A percentile compares a stretch with the other conserved stretches of the same genome.
Evolutionary conservation across 2,329 filamentous ascomycete species (phyloP).

Genomic region (Colletotrichum lupini): DNA sequence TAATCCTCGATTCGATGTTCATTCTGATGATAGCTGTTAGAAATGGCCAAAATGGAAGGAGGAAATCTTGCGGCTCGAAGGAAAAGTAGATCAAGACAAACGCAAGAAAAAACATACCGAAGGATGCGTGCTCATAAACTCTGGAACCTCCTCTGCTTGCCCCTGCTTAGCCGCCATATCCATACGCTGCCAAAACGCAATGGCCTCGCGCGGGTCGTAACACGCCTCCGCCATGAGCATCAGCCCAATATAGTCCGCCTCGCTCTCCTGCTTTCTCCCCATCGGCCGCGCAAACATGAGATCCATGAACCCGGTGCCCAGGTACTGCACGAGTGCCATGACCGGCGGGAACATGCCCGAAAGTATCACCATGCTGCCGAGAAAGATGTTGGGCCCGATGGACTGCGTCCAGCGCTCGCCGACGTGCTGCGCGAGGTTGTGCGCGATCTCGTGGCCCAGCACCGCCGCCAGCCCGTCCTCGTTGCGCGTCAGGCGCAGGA

Average conservation of each 20-base stretch:
- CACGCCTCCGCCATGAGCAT: slow-evolving; percentile 87
- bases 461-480: slow-evolving; percentile 80
- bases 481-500: slow-evolving; percentile 73
- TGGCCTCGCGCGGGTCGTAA: slow-evolving; percentile 76
- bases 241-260: slow-evolving; percentile 84
- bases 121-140: slow-evolving; percentile 83
- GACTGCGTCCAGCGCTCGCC: slow-evolving; percentile 70
- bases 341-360: slow-evolving; percentile 56
- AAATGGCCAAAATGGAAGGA: neutral
- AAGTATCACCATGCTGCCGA: slow-evolving; percentile 61
- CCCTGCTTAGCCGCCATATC: slow-evolving; percentile 55
- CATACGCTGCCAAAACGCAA: slow-evolving; percentile 76
- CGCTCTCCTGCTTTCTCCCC: slow-evolving; percentile 76
- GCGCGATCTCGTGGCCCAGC: slow-evolving; percentile 83
- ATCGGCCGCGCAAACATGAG: slow-evolving; percentile 76
- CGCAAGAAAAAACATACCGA: slow-evolving; percentile 59
- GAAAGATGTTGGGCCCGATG: slow-evolving; percentile 63
- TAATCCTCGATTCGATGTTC: slow-evolving; percentile 74
- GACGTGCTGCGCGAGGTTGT: slow-evolving; percentile 76
- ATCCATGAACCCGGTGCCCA: slow-evolving; percentile 64
- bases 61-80: no score
- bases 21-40: slow-evolving; percentile 53
- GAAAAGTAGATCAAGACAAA: no score
- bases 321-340: slow-evolving; percentile 51
- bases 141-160: slow-evolving; percentile 64